phyloP scores from a whole-genome alignment of 23 red algal genomes.

The Agarophyton chilense region DNA sequence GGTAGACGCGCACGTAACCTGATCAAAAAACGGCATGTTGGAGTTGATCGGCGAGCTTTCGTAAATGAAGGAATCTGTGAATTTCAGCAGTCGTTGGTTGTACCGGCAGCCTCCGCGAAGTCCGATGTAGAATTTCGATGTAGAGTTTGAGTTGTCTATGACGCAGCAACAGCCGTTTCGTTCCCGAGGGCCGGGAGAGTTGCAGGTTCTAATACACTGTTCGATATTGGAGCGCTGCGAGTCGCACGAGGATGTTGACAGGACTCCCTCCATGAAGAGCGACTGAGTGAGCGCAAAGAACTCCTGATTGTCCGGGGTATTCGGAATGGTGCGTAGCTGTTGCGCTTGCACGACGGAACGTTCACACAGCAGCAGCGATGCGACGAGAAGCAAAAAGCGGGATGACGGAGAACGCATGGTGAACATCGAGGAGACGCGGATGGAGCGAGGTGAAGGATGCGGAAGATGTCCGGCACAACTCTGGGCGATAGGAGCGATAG shows the following conservation, averaged over 20 bases:
- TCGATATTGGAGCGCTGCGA: background rate
- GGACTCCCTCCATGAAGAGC: background rate
- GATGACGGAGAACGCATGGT: background rate
- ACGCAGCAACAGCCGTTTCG: conserved; percentile 35
- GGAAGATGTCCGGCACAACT: conserved; percentile 32
- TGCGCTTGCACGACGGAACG: background rate
- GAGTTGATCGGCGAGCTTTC: conserved; percentile 20
- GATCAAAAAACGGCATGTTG: background rate
- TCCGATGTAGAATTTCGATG: background rate
- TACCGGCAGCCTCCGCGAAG: conserved; percentile 25
- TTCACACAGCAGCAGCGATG: background rate
- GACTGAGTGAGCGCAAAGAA: conserved; percentile 12
- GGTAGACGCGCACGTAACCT: background rate
- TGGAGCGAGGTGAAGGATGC: background rate
- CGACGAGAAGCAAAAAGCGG: background rate
- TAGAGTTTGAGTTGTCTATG: background rate
- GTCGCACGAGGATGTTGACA: background rate
- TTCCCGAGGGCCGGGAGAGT: conserved; percentile 1
- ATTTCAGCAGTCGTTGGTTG: background rate
- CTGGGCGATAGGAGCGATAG: too few species aligned
- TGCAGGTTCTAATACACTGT: conserved; percentile 1
- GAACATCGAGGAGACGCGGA: background rate
- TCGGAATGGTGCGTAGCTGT: background rate
- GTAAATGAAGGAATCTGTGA: conserved; percentile 8
- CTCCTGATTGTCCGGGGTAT: background rate